Evolutionary conservation across 768 basidiomycete genomes (phyloP), one percentile per base, ranked within the genome.

Genomic region (Hygrophorus russula): DNA sequence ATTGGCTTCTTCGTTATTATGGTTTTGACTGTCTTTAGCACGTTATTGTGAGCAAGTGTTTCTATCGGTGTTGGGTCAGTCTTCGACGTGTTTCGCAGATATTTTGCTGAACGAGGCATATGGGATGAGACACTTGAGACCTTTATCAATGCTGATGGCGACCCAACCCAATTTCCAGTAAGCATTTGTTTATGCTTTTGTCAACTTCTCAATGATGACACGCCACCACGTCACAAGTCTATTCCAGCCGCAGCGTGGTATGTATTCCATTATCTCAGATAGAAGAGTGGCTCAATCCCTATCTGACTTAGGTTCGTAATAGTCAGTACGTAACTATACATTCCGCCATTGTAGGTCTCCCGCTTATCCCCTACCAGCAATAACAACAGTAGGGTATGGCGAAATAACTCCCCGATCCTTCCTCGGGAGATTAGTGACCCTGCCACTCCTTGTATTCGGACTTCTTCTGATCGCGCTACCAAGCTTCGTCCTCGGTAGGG

Each of bases 351-450:
- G 13, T 24, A 30, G n/a, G 34, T 28, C 7, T 28, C 19, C 20
- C 40, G 24, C 7, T 6, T 34, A 10, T 49, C 39, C 30, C 20
- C 31, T 32, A n/a, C 12, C 46, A 84, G 82, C 90, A 0, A 91
- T 92, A 49, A 84, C 83, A 2, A 92, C 90, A 0, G 86, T 90
- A 1, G 88, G 91, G 10, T 94, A 91, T 52, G 91, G 91, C 30
- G 91, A 94, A 59, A 87, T 92, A 42, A 88, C 86, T 0, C 91
- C 91, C 0, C 76, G 85, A 10, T 88, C 88, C 1, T 80, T 84
- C 59, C 68, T 93, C n/a, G 91, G 91, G 0, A 80, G 88, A 2
- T 65, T 93, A 29, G 67, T 94, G 51, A 90, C 91, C 0, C 64
- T 93, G 1, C 91, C 91, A 0, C 72, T 96, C 14, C 77, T 96